These are phyloP conservation scores for Trichocomaceae sp. DNA, from an alignment of 2,329 filamentous ascomycete species.

Conservation along the genomic window DNA sequence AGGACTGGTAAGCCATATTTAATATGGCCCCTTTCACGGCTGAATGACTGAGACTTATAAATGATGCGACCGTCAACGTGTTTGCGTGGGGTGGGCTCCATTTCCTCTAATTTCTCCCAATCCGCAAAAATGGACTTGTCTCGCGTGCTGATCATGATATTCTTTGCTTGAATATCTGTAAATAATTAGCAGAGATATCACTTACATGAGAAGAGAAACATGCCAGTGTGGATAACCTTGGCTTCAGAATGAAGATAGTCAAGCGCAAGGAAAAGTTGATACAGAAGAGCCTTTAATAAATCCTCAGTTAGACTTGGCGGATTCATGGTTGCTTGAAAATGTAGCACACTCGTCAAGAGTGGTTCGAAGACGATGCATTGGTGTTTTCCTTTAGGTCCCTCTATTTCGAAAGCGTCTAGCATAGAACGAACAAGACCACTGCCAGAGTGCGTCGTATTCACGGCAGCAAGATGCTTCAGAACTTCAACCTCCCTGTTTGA, in stretches of 20 bases:
- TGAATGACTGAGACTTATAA: not conserved
- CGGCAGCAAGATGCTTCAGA: conserved; percentile 34
- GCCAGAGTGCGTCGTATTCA: conserved; percentile 23
- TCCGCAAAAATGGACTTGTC: conserved; percentile 35
- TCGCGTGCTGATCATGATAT: conserved; percentile 40
- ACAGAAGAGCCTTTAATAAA: conserved; percentile 32
- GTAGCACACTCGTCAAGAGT: conserved; percentile 32
- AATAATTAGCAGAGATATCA: not conserved
- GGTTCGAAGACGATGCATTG: conserved; percentile 38
- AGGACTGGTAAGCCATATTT: conserved; percentile 15
- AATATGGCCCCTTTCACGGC: not conserved
- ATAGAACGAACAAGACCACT: conserved; percentile 17
- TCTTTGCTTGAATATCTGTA: conserved; percentile 42
- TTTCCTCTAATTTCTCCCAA: not conserved
- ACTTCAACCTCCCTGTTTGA: conserved; percentile 37
- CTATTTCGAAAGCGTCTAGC: conserved; percentile 1
- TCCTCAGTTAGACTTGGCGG: conserved; percentile 15
- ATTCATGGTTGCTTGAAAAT: conserved; percentile 26
- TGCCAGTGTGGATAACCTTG: conserved; percentile 42
- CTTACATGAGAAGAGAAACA: not conserved
- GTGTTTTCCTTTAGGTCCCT: conserved; percentile 16
- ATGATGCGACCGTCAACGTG: not conserved
- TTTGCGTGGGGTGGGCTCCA: not conserved
- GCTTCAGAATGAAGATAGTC: conserved; percentile 44
- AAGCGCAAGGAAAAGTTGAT: conserved; percentile 38